Conservation (phyloP, 108 stramenopile species). For the Nitzschia sp. region DNA sequence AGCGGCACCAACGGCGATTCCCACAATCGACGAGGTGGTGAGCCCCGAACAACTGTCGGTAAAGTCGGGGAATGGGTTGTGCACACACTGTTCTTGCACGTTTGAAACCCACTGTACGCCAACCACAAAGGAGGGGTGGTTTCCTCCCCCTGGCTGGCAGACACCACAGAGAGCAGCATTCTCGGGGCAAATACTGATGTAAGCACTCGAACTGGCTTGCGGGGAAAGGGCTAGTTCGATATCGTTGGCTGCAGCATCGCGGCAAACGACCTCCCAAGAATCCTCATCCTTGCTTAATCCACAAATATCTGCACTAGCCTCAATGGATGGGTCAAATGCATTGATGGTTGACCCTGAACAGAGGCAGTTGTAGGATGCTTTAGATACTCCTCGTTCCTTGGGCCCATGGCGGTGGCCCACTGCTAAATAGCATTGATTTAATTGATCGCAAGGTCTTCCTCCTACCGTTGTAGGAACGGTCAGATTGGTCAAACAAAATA, state of each 20-base stretch:
- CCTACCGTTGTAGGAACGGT: not conserved
- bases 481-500: constrained; percentile 6
- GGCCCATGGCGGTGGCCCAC: not conserved
- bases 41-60: not conserved
- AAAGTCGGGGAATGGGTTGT: not conserved
- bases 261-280: not conserved
- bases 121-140: constrained; percentile 1
- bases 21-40: not conserved
- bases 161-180: not conserved
- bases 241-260: not conserved
- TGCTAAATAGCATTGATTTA: not conserved
- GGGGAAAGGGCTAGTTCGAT: not conserved
- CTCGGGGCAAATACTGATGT: not conserved
- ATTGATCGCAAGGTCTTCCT: not conserved
- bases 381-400: not conserved
- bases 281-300: not conserved
- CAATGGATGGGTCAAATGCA: not conserved
- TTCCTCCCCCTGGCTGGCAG: not conserved
- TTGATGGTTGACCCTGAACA: not conserved
- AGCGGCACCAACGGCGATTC: not conserved
- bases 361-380: not conserved
- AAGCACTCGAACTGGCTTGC: not conserved
- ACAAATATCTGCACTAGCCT: not conserved
- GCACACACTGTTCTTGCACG: not conserved
- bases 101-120: constrained; percentile 10